These are phyloP conservation scores for Cucurbita moschata DNA, from an alignment of 306 rosid species.

Conservation along the genomic window DNA sequence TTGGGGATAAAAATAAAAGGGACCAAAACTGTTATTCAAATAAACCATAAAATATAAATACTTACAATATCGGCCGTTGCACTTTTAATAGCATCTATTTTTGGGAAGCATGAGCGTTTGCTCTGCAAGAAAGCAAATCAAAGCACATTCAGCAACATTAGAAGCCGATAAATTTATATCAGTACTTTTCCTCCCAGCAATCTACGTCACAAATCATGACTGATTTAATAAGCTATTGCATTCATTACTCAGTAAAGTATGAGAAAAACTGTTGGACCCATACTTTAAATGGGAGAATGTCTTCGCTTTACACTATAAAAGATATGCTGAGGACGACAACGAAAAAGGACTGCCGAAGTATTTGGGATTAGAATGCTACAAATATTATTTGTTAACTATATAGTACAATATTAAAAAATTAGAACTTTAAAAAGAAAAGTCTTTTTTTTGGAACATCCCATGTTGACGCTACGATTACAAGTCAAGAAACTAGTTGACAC, in stretches of 20 bases:
- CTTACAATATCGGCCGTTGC: constrained; percentile 90
- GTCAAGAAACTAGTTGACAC: background rate
- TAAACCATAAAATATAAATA: background rate
- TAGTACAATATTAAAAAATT: background rate
- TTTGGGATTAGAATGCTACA: background rate
- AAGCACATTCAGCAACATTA: background rate
- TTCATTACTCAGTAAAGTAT: background rate
- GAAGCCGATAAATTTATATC: background rate
- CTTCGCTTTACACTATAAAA: background rate
- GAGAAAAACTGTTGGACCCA: background rate
- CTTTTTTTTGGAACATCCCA: background rate
- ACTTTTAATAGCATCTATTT: constrained; percentile 71
- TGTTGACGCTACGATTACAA: background rate
- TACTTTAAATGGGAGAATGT: background rate
- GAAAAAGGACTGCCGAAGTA: background rate
- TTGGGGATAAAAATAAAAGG: background rate
- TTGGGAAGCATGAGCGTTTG: constrained; percentile 71
- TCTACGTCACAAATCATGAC: background rate
- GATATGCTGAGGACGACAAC: background rate
- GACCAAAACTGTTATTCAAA: background rate
- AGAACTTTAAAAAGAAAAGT: background rate
- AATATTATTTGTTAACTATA: background rate
- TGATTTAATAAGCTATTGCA: background rate
- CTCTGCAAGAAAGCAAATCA: constrained; percentile 41
- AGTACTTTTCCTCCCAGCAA: background rate